Percentiles rank a stretch among this genome's conserved stretches.
Evolutionary conservation across 306 rosid species (phyloP).

Genomic region (Quillaja saponaria): DNA sequence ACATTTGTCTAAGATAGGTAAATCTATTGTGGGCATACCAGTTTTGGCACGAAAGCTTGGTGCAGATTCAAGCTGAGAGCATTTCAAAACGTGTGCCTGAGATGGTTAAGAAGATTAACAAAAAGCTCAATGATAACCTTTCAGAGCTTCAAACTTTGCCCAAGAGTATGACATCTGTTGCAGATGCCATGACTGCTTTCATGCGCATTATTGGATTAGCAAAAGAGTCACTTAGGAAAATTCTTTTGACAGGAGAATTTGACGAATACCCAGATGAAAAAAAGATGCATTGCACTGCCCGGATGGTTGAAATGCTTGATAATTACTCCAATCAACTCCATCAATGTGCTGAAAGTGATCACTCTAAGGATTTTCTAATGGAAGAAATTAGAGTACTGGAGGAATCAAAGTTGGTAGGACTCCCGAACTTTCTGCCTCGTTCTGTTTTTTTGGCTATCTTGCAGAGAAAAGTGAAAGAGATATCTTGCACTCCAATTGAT

Average conservation of each 20-base stretch:
- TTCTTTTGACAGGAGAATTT: conserved; percentile 17
- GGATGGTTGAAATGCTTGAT: conserved; percentile 9
- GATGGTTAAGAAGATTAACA: too few species aligned
- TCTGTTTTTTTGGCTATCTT: conserved; percentile 16
- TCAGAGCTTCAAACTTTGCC: conserved; percentile 23
- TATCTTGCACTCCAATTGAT: conserved; percentile 7
- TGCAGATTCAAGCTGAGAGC: too few species aligned
- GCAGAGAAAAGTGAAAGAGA: conserved; percentile 16
- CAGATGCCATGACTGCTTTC: conserved; percentile 25
- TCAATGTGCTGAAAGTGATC: background rate
- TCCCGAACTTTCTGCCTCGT: conserved; percentile 37
- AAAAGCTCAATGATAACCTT: too few species aligned
- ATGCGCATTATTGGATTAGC: conserved; percentile 34
- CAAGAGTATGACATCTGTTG: conserved; percentile 13
- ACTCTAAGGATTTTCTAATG: background rate
- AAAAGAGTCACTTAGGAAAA: conserved; percentile 28
- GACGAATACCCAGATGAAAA: conserved; percentile 4
- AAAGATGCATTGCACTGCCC: conserved; percentile 19
- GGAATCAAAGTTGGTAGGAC: conserved; percentile 23
- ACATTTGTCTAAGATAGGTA: too few species aligned
- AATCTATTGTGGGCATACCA: too few species aligned
- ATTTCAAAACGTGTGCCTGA: too few species aligned
- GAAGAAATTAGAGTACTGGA: conserved; percentile 20
- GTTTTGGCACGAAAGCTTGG: too few species aligned
- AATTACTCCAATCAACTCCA: background rate